Conservation (phyloP, 768 basidiomycete species). For the Hebeloma cylindrosporum region DNA sequence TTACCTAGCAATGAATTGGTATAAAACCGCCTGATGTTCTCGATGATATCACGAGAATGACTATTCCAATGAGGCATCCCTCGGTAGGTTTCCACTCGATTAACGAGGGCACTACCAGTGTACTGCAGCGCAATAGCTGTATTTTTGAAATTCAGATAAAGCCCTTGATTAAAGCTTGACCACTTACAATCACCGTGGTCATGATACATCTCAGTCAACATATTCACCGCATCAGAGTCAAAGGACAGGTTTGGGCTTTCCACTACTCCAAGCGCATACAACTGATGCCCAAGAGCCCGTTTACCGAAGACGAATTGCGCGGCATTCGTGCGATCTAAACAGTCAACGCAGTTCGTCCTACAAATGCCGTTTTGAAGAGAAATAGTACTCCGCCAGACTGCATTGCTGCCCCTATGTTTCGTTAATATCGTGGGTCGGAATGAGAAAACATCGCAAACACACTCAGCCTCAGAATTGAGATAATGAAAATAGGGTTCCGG, state of each 20-base stretch:
- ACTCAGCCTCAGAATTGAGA: conserved; percentile 47
- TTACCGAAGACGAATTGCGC: conserved; percentile 98
- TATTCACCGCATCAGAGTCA: conserved; percentile 93
- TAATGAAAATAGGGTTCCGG: conserved; percentile 79
- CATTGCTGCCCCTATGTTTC: conserved; percentile 31
- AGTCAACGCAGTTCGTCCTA: conserved; percentile 96
- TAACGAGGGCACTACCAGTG: conserved; percentile 94
- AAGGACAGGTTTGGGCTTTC: conserved; percentile 83
- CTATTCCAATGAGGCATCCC: conserved; percentile 97
- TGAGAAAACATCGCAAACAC: conserved; percentile 20
- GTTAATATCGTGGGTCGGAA: neutral
- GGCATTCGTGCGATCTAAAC: conserved; percentile 93
- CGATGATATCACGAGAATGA: conserved; percentile 94
- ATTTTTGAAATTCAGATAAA: too few species aligned
- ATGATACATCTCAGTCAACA: conserved; percentile 98
- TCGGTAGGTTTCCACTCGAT: conserved; percentile 93
- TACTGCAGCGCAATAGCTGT: conserved; percentile 93
- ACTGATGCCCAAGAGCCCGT: conserved; percentile 89
- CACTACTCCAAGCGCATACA: conserved; percentile 91
- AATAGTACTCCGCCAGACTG: conserved; percentile 63
- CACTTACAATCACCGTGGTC: conserved; percentile 91
- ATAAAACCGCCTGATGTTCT: conserved; percentile 93
- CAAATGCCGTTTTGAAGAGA: conserved; percentile 90
- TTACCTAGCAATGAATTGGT: conserved; percentile 88
- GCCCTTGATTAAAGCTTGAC: neutral